Evolutionary conservation across 176 grass and related monocot species (phyloP).

Genomic region (Musa schizocarpa): DNA sequence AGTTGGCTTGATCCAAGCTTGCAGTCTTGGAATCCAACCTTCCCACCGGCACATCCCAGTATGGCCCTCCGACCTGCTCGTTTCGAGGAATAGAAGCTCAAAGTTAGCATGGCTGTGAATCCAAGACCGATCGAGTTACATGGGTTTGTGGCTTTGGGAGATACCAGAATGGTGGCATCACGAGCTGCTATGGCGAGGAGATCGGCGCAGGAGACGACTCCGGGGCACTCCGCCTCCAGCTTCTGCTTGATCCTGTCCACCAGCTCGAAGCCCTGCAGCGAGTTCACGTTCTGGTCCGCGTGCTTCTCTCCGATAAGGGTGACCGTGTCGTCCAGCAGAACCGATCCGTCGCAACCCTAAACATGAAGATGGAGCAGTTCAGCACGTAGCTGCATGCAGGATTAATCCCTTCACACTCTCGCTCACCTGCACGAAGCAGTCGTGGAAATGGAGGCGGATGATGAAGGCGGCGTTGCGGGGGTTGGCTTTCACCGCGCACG

Average conservation of each 20-base stretch:
- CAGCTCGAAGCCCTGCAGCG: constrained; percentile 82
- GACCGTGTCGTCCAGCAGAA: constrained; percentile 75
- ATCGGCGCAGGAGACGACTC: constrained; percentile 81
- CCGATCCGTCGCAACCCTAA: constrained; percentile 90
- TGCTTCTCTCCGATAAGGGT: constrained; percentile 71
- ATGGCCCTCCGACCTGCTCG: constrained; percentile 73
- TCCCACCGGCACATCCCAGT: constrained; percentile 94
- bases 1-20: constrained; percentile 75
- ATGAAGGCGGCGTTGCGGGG: constrained; percentile 61
- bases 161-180: constrained; percentile 67
- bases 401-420: too few relatives aligned
- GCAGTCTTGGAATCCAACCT: constrained; percentile 77
- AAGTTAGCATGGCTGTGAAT: too few relatives aligned
- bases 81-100: too few relatives aligned
- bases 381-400: not conserved
- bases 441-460: constrained; percentile 91
- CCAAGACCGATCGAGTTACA: too few relatives aligned
- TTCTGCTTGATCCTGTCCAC: constrained; percentile 82
- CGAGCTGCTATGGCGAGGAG: constrained; percentile 83
- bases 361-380: not conserved
- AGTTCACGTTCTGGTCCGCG: constrained; percentile 73
- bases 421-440: constrained; percentile 88
- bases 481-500: constrained; percentile 51
- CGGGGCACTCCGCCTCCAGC: constrained; percentile 81
- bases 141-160: too few relatives aligned